Evolutionary conservation across 2,329 filamentous ascomycete species (phyloP).

Genomic region (Aspergillus persii): DNA sequence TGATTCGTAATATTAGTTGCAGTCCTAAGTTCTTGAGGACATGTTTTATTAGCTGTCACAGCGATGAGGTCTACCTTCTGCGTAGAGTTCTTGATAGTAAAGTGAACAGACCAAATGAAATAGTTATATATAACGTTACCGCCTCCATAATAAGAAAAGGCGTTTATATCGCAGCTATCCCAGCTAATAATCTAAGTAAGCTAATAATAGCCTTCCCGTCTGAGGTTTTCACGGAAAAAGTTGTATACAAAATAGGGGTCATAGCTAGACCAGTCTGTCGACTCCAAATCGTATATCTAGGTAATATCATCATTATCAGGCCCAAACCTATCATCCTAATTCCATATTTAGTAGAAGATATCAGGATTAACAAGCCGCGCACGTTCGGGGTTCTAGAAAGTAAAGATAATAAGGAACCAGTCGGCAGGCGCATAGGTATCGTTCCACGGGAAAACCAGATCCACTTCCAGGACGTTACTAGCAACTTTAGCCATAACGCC

Average conservation of each 20-base stretch:
- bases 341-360: neutral
- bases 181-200: neutral
- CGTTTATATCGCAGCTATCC: constrained; percentile 1
- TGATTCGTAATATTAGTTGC: neutral
- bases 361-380: neutral
- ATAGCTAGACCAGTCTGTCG: neutral
- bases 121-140: neutral
- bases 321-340: neutral
- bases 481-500: neutral
- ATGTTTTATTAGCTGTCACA: neutral
- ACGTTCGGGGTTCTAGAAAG: neutral
- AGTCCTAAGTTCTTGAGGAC: neutral
- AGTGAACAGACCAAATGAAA: neutral
- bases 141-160: neutral
- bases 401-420: constrained; percentile 1
- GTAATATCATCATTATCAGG: neutral
- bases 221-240: neutral
- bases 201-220: neutral
- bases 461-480: neutral
- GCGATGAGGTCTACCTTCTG: neutral
- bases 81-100: neutral
- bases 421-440: constrained; percentile 2
- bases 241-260: constrained; percentile 1
- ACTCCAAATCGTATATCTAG: neutral
- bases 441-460: constrained; percentile 2